A percentile compares a stretch with the other conserved stretches of the same genome.
phyloP scores from a whole-genome alignment of 495 filamentous ascomycete genomes.

The Lophiostoma macrostomum region DNA sequence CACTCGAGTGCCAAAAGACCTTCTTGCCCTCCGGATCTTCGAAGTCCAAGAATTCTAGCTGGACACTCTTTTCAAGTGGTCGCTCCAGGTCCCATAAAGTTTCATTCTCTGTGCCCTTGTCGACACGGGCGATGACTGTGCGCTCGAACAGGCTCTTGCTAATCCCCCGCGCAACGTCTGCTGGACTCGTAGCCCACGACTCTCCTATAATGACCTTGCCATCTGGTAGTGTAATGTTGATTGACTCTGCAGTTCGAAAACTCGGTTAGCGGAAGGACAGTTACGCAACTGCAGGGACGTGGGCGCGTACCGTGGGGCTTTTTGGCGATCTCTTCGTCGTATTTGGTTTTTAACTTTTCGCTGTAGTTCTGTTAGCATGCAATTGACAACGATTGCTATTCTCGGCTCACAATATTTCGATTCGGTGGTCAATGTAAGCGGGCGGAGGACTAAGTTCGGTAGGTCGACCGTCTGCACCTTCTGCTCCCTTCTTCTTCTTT shows the following conservation, averaged over 20 bases:
- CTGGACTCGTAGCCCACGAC: constrained; percentile 70
- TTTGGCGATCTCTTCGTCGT: constrained; percentile 65
- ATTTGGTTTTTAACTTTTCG: constrained; percentile 78
- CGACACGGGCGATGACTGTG: constrained; percentile 77
- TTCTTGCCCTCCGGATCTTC: constrained; percentile 75
- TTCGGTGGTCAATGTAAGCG: constrained; percentile 76
- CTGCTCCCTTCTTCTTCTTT: constrained; percentile 50
- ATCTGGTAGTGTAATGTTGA: constrained; percentile 63
- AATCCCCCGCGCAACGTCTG: constrained; percentile 62
- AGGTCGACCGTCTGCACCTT: constrained; percentile 42
- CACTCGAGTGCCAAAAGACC: constrained; percentile 91
- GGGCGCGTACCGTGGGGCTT: constrained; percentile 51
- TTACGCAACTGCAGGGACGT: neutral
- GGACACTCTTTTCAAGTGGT: constrained; percentile 78
- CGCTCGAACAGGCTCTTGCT: constrained; percentile 69
- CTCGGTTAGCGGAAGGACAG: neutral
- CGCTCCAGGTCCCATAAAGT: constrained; percentile 85
- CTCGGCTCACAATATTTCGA: constrained; percentile 63
- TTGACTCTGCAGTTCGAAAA: constrained; percentile 44
- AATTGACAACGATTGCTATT: neutral
- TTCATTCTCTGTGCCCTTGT: constrained; percentile 51
- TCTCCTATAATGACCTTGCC: constrained; percentile 60
- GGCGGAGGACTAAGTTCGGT: constrained; percentile 67
- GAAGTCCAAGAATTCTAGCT: constrained; percentile 77
- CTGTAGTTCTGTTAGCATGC: constrained; percentile 5